Conservation (phyloP, 2,329 filamentous ascomycete genomes). For the Scedosporium minutisporum region DNA sequence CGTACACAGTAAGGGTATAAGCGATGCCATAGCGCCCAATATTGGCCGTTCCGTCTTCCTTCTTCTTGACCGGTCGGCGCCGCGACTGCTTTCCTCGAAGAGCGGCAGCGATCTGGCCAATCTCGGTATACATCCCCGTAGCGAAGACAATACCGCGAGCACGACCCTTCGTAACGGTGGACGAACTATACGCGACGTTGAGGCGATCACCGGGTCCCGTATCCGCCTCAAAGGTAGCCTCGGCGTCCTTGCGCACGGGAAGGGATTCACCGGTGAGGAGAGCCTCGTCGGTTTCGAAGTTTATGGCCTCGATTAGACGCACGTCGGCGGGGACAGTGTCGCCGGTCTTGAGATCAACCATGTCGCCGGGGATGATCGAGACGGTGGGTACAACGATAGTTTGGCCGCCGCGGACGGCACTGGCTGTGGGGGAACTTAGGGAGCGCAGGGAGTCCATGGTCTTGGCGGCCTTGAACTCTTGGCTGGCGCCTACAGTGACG, state of each 20-base stretch:
- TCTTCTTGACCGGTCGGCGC: constrained; percentile 9
- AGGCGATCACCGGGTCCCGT: constrained; percentile 46
- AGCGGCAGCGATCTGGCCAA: constrained; percentile 48
- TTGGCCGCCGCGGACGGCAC: constrained; percentile 31
- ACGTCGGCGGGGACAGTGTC: constrained; percentile 55
- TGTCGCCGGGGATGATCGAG: constrained; percentile 47
- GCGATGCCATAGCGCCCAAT: constrained; percentile 23
- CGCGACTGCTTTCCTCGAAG: constrained; percentile 21
- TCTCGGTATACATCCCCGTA: constrained; percentile 52
- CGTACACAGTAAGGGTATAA: constrained; percentile 25
- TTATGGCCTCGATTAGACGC: constrained; percentile 48
- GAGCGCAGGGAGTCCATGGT: constrained; percentile 38
- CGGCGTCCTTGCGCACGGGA: constrained; percentile 44
- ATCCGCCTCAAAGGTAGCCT: constrained; percentile 29
- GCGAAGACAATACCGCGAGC: constrained; percentile 51
- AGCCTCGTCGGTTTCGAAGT: constrained; percentile 59
- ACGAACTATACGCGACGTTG: constrained; percentile 54
- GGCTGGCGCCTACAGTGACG: constrained; percentile 40
- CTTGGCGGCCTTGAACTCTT: constrained; percentile 37
- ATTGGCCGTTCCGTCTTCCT: constrained; percentile 25
- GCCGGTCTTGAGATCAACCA: constrained; percentile 44
- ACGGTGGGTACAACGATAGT: constrained; percentile 26
- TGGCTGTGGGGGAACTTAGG: constrained; percentile 32
- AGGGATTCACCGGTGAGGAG: constrained; percentile 56
- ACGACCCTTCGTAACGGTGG: constrained; percentile 51